Percentiles rank a stretch among this genome's conserved stretches.
phyloP scores from a whole-genome alignment of 345 rosid species.

The Hevea brasiliensis region DNA sequence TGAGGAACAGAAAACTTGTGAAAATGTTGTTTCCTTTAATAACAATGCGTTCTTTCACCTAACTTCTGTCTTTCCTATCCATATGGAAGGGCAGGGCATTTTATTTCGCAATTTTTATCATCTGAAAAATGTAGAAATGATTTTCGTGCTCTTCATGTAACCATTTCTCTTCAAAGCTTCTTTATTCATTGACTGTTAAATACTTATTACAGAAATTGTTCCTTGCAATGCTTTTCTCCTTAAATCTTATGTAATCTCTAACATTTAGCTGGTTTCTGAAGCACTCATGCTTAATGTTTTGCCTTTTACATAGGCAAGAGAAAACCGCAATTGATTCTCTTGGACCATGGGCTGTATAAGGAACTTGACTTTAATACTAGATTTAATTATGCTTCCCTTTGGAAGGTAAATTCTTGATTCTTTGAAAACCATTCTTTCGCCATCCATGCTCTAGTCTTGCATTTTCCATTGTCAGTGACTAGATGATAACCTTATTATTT shows the following conservation, averaged over 20 bases:
- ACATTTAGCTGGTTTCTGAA: background rate
- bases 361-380: conserved; percentile 77
- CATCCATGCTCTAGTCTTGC: background rate
- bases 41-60: background rate
- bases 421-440: conserved; percentile 4
- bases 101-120: background rate
- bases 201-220: background rate
- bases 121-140: background rate
- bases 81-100: background rate
- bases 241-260: background rate
- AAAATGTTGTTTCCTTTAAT: background rate
- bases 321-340: conserved; percentile 84
- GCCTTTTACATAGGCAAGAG: conserved; percentile 43
- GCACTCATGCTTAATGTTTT: background rate
- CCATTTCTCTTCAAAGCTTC: background rate
- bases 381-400: conserved; percentile 81
- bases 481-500: conserved; percentile 1
- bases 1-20: conserved; percentile 2
- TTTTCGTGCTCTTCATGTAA: background rate
- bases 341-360: conserved; percentile 90
- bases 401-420: conserved; percentile 54
- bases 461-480: conserved; percentile 12
- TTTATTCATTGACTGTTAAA: background rate
- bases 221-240: background rate
- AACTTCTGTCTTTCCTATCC: background rate